A percentile compares a stretch with the other conserved stretches of the same genome.
These are phyloP conservation scores for Salinomyces thailandicus DNA, from an alignment of 2,329 filamentous ascomycete genomes.

Conservation along the genomic window DNA sequence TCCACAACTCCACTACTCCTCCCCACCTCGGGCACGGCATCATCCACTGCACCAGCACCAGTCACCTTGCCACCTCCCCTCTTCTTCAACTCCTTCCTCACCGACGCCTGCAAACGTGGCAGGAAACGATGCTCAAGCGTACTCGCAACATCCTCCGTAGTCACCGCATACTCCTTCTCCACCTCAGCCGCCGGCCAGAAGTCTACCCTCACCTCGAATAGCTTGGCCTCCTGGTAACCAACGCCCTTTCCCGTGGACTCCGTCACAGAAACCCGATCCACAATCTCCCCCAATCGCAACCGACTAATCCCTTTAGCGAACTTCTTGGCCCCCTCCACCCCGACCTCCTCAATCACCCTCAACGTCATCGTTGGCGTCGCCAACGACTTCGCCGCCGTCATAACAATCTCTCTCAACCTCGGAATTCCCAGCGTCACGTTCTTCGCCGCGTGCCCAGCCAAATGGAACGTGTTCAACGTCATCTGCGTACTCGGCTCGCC, in stretches of 20 bases:
- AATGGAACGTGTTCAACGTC: constrained; percentile 99
- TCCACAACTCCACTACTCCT: constrained; percentile 48
- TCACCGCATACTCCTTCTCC: constrained; percentile 72
- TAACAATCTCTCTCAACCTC: constrained; percentile 90
- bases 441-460: constrained; percentile 95
- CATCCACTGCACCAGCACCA: constrained; percentile 39
- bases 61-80: constrained; percentile 50
- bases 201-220: constrained; percentile 69
- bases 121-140: constrained; percentile 76
- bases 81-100: constrained; percentile 70
- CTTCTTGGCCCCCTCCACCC: constrained; percentile 55
- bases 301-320: constrained; percentile 91
- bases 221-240: constrained; percentile 62
- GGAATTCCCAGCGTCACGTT: constrained; percentile 99
- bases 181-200: constrained; percentile 85
- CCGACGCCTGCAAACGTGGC: constrained; percentile 56
- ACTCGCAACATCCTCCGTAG: constrained; percentile 61
- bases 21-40: constrained; percentile 68
- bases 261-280: constrained; percentile 69
- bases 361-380: constrained; percentile 87
- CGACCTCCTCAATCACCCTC: constrained; percentile 61
- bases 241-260: constrained; percentile 67
- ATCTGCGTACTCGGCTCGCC: constrained; percentile 98
- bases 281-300: constrained; percentile 69
- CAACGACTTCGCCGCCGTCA: constrained; percentile 86